Base-by-base conservation (phyloP, 495 filamentous ascomycete species). In the Elaphomyces granulatus region DNA sequence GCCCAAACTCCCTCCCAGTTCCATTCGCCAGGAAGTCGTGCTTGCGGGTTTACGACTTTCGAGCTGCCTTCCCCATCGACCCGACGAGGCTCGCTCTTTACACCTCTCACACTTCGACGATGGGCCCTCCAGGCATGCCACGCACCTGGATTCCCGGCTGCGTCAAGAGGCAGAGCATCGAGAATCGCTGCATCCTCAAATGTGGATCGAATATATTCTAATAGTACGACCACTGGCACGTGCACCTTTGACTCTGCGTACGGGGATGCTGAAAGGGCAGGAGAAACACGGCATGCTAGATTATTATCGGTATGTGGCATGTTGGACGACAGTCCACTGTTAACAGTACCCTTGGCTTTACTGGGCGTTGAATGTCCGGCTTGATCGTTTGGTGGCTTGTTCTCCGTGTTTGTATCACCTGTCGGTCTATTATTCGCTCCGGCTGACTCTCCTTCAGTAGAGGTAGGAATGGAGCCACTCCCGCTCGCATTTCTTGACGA, bases 1-100 rank as follows among this genome's bases (percentile, higher is more conserved):
- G 84, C 81, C 87, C 87, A 94, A 6, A 94, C 87, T 1, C 86
- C 87, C 56, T 93, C 85, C 87, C 87, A 94, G 54, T 87, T 88
- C 87, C 87, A 94, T 43, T 90, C 81, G 10, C 78, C 82, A 2
- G 82, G 81, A 19, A 70, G 67, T 36, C 77, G 71, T 32, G 66
- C 50, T 41, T 63, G 61, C 35, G 58, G 58, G 15, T 49, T 57
- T 28, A 50, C 59, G 20, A 50, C 51, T 49, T 53, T 63, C 35
- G 47, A 42, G 20, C 43, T 34, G 8, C 47, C 38, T 15, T 36
- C 15, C 8, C 38, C 37, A 33, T 36, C 33, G 28, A 17, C 10
- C 17, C 39, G 20, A 18, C 23, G 14, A 23, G 16, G 12, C 19
- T 44, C 42, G 33, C 38, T 2, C 20, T 50, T 19, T 28, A 23